Evolutionary conservation across 148 eudicot genomes (phyloP), one percentile per base, ranked within the genome.

Genomic region (Nyssa sinensis): DNA sequence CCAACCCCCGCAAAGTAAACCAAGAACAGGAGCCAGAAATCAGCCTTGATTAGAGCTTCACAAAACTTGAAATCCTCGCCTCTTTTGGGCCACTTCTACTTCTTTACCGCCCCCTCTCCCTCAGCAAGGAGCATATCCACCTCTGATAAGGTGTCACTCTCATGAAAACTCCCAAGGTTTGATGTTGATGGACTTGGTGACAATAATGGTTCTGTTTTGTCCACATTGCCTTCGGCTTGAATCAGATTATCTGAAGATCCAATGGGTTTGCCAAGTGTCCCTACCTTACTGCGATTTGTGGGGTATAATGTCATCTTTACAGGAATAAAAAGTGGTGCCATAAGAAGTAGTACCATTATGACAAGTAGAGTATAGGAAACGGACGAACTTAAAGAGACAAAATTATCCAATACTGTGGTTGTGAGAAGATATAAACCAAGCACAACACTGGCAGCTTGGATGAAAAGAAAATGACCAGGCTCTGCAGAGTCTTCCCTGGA

Each of bases 1-100:
- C 98, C 98, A 78, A 92, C 98, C 16, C 98, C 97, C 39, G 88
- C 81, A 83, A 94, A 94, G 80, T 86, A 94, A 37, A 89, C 98
- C 31, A 83, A 64, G 79, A 87, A 92, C 49, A 94, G 86, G 74
- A 94, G 96, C 98, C 98, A 94, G 74, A 94, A 94, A 77, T 94
- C 97, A 3, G 98, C 98, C 80, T 94, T 92, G 7, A 92, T 69
- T 7, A 94, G 69, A 63, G 97, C 98, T 88, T 94, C 91, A 30
- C 70, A 72, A 41, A 92, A 88, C 30, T 58, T 82, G 68, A 94
- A 94, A 78, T 94, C 98, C 7, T 94, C 98, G 71, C 98, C 98
- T 49, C 98, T 85, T 78, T 81, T 88, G 5, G 95, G 95, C 58
- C 89, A 73, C 81, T 84, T 88, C 82, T 87, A 92, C 84, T 88